phyloP scores from a whole-genome alignment of 2,329 filamentous ascomycete genomes.

The Elsinoe perseae region DNA sequence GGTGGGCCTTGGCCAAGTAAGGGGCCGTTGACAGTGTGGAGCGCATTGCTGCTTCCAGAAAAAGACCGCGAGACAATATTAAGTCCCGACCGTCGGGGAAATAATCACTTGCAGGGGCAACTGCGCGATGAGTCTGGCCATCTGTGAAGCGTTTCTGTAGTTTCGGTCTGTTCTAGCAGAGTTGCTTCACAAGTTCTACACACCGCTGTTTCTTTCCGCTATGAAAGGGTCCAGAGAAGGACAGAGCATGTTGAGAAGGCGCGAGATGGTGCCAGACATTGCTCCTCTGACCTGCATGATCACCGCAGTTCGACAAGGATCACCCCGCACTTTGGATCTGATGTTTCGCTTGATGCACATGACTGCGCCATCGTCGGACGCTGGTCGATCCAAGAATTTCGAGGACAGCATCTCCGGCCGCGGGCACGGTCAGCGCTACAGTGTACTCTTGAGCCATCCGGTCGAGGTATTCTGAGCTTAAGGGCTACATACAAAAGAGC shows the following conservation, averaged over 20 bases:
- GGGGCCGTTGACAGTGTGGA: slow-evolving; percentile 5
- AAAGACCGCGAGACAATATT: neutral
- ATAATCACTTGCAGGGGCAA: neutral
- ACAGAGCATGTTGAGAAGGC: neutral
- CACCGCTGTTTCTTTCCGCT: no score
- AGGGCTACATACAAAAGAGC: neutral
- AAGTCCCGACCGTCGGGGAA: neutral
- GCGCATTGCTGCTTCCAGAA: neutral
- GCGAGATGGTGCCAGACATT: slow-evolving; percentile 6
- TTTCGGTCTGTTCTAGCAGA: no score
- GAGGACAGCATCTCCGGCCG: slow-evolving; percentile 8
- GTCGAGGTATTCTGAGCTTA: neutral
- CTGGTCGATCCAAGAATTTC: neutral
- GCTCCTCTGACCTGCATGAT: slow-evolving; percentile 3
- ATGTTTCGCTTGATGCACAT: neutral
- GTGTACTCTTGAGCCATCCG: neutral
- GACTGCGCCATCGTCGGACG: neutral
- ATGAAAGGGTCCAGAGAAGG: neutral
- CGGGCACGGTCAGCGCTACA: neutral
- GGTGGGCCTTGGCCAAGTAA: neutral
- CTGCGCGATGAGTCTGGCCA: neutral
- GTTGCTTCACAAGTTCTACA: no score
- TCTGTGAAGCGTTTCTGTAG: neutral
- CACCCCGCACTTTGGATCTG: neutral
- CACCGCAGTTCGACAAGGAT: slow-evolving; percentile 7